These are phyloP conservation scores for Boletus subparvulus DNA, from an alignment of 768 basidiomycete genomes.

Conservation along the genomic window DNA sequence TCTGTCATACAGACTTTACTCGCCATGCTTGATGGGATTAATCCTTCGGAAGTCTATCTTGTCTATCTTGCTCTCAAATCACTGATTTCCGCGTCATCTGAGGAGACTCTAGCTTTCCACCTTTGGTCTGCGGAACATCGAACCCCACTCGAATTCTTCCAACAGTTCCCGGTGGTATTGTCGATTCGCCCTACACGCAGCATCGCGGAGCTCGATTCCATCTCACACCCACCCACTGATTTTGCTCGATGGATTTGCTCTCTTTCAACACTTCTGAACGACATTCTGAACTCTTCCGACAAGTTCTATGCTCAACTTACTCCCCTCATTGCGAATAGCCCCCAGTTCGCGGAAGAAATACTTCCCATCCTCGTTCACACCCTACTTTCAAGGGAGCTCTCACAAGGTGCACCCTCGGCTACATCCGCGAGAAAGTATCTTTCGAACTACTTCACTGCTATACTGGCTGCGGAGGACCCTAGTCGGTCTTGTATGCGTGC, in stretches of 20 bases:
- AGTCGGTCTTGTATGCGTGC: slow-evolving; percentile 49
- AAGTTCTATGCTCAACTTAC: slow-evolving; percentile 69
- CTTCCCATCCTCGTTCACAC: slow-evolving; percentile 78
- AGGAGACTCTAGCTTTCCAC: slow-evolving; percentile 29
- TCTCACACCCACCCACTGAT: slow-evolving; percentile 41
- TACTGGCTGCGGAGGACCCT: slow-evolving; percentile 26
- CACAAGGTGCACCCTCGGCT: background rate
- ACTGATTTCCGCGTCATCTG: slow-evolving; percentile 42
- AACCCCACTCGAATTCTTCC: slow-evolving; percentile 49
- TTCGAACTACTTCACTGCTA: slow-evolving; percentile 23
- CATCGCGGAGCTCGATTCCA: slow-evolving; percentile 38
- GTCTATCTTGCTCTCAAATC: slow-evolving; percentile 68
- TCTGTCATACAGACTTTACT: slow-evolving; percentile 55
- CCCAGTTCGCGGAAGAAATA: slow-evolving; percentile 60
- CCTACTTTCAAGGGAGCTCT: slow-evolving; percentile 43
- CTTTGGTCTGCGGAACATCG: slow-evolving; percentile 42
- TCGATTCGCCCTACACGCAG: slow-evolving; percentile 31
- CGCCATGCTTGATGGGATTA: slow-evolving; percentile 54
- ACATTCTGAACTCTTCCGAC: slow-evolving; percentile 52
- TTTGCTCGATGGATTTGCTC: slow-evolving; percentile 65
- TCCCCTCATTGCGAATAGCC: slow-evolving; percentile 54
- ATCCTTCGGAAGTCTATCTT: slow-evolving; percentile 48
- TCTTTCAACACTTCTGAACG: slow-evolving; percentile 56
- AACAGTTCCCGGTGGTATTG: slow-evolving; percentile 41
- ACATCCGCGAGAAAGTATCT: slow-evolving; percentile 20